Percentiles rank a stretch among this genome's conserved stretches.
These are phyloP conservation scores for Taphrina wiesneri DNA, from an alignment of 1,139 yeast species.

Conservation along the genomic window DNA sequence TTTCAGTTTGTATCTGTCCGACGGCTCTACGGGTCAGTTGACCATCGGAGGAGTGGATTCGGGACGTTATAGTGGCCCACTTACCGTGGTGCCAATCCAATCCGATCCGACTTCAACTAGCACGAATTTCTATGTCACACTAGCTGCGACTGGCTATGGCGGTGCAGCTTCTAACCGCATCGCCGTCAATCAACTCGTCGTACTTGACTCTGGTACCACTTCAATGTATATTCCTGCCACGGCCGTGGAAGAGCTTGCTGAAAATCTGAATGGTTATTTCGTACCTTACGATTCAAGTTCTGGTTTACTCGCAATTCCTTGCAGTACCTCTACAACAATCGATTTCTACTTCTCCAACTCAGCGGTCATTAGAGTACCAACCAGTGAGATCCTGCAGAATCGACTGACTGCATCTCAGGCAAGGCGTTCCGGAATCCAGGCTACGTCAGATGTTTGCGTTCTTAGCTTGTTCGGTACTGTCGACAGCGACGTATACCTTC, in stretches of 20 bases:
- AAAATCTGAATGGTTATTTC: constrained; percentile 48
- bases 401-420: constrained; percentile 34
- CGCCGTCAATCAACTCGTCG: constrained; percentile 45
- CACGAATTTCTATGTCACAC: constrained; percentile 35
- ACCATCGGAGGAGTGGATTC: constrained; percentile 63
- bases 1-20: constrained; percentile 51
- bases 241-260: constrained; percentile 49
- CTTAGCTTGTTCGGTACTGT: constrained; percentile 32
- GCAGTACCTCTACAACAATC: constrained; percentile 41
- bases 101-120: constrained; percentile 2
- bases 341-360: constrained; percentile 50
- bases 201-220: constrained; percentile 69
- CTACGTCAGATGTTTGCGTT: constrained; percentile 35
- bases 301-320: constrained; percentile 41
- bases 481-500: constrained; percentile 42
- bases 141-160: constrained; percentile 36
- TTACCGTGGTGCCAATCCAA: constrained; percentile 42
- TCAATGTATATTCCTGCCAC: constrained; percentile 54
- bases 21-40: constrained; percentile 51
- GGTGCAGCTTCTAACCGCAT: constrained; percentile 23
- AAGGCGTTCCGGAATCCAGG: constrained; percentile 29
- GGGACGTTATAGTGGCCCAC: constrained; percentile 54
- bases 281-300: constrained; percentile 40
- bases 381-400: constrained; percentile 34
- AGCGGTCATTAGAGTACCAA: constrained; percentile 49